A percentile compares a stretch with the other conserved stretches of the same genome.
Conservation (phyloP, 2,329 filamentous ascomycete species). For the Phoma sp. region DNA sequence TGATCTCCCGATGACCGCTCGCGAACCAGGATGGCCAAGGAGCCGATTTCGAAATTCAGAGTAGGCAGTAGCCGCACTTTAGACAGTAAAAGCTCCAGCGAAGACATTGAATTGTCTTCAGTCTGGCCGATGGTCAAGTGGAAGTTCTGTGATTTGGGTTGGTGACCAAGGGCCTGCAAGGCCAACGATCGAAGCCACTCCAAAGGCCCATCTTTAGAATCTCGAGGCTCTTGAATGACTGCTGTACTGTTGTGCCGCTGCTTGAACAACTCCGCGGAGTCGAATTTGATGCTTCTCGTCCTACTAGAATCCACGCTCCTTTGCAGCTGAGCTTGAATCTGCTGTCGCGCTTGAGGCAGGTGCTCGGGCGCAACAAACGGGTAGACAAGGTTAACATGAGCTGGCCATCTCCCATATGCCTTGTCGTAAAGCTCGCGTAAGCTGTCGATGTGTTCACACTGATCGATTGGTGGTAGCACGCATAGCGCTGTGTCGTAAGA, state of each 20-base stretch:
- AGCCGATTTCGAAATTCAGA: conserved; percentile 57
- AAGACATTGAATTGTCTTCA: conserved; percentile 52
- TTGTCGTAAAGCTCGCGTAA: conserved; percentile 70
- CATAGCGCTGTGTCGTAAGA: conserved; percentile 68
- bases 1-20: conserved; percentile 45
- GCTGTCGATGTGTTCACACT: conserved; percentile 59
- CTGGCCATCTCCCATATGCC: conserved; percentile 67
- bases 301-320: conserved; percentile 3
- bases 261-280: conserved; percentile 56
- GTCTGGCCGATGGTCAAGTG: conserved; percentile 70
- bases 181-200: conserved; percentile 24
- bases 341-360: conserved; percentile 54
- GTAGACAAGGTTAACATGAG: conserved; percentile 71
- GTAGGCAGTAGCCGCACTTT: conserved; percentile 59
- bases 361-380: conserved; percentile 63
- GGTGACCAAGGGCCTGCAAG: conserved; percentile 35
- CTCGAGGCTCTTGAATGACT: conserved; percentile 27
- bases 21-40: conserved; percentile 62
- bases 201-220: conserved; percentile 14
- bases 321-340: conserved; percentile 48
- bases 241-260: conserved; percentile 59
- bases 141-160: conserved; percentile 36
- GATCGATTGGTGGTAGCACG: conserved; percentile 60
- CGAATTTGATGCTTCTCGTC: conserved; percentile 36
- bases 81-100: conserved; percentile 59